Conservation (phyloP, 495 filamentous ascomycete genomes). For the Penicillium ucsense region DNA sequence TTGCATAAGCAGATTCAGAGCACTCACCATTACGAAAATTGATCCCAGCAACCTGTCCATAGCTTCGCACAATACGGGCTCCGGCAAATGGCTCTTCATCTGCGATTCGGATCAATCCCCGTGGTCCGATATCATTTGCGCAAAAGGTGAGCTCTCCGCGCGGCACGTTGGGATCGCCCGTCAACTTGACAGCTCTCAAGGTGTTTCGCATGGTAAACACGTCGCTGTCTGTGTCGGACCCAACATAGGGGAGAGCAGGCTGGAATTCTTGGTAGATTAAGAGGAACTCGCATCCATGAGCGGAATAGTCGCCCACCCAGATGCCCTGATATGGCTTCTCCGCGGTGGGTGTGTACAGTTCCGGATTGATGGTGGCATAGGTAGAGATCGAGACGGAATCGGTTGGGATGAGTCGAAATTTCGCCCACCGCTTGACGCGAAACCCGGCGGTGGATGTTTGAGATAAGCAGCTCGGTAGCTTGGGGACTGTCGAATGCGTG, state of each 20-base stretch:
- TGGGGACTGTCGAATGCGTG: slow-evolving; percentile 21
- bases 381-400: slow-evolving; percentile 60
- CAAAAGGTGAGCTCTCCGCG: slow-evolving; percentile 75
- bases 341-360: slow-evolving; percentile 65
- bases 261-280: slow-evolving; percentile 67
- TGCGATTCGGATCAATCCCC: slow-evolving; percentile 50
- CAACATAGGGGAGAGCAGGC: slow-evolving; percentile 12
- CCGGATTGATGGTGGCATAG: slow-evolving; percentile 63
- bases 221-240: neutral
- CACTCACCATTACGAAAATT: slow-evolving; percentile 60
- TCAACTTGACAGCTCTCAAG: slow-evolving; percentile 78
- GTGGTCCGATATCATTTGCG: slow-evolving; percentile 60
- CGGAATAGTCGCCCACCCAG: slow-evolving; percentile 85
- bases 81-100: slow-evolving; percentile 61
- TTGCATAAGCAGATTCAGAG: neutral
- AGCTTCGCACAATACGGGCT: slow-evolving; percentile 62
- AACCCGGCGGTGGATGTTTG: slow-evolving; percentile 58
- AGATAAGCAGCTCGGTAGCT: slow-evolving; percentile 27
- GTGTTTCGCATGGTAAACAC: slow-evolving; percentile 35
- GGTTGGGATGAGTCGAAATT: slow-evolving; percentile 30
- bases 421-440: slow-evolving; percentile 63
- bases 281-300: slow-evolving; percentile 83
- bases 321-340: slow-evolving; percentile 77
- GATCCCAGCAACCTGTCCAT: slow-evolving; percentile 64
- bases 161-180: slow-evolving; percentile 81